These are phyloP conservation scores for Yarrowia galli DNA, from an alignment of 1,139 yeast species.

Conservation along the genomic window DNA sequence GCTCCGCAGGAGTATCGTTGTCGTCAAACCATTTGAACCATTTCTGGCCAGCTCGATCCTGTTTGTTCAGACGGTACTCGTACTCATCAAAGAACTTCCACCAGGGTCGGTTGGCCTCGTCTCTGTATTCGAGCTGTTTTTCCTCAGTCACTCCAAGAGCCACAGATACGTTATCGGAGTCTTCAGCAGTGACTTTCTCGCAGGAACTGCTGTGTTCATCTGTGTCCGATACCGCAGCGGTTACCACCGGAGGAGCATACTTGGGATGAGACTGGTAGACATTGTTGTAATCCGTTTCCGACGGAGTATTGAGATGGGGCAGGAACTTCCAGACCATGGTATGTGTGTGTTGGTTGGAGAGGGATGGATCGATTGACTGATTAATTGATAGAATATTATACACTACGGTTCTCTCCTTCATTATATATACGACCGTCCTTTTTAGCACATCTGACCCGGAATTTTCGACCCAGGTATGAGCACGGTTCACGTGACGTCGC, in stretches of 20 bases:
- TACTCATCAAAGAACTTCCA: slow-evolving; percentile 67
- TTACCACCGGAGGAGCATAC: slow-evolving; percentile 17
- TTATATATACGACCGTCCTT: neutral
- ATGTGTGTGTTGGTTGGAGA: neutral
- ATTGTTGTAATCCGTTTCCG: slow-evolving; percentile 14
- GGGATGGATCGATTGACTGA: too few relatives aligned
- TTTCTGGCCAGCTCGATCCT: slow-evolving; percentile 53
- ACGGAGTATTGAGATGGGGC: slow-evolving; percentile 17
- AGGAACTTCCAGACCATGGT: slow-evolving; percentile 33
- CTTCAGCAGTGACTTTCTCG: slow-evolving; percentile 1
- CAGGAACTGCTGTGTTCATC: slow-evolving; percentile 2
- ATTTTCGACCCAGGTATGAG: slow-evolving; percentile 8
- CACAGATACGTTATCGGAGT: slow-evolving; percentile 15
- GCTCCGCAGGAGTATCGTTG: slow-evolving; percentile 61
- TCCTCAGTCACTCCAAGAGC: neutral
- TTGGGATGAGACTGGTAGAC: slow-evolving; percentile 28
- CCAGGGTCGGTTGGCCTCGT: slow-evolving; percentile 67
- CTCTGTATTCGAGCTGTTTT: slow-evolving; percentile 42
- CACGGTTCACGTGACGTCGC: slow-evolving; percentile 16
- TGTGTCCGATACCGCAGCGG: slow-evolving; percentile 14
- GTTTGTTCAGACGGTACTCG: slow-evolving; percentile 57
- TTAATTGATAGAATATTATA: neutral
- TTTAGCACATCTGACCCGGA: slow-evolving; percentile 18
- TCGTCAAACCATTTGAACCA: slow-evolving; percentile 74
- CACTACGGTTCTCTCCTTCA: neutral